phyloP scores from a whole-genome alignment of 169 alveolate species.

The Cryptosporidium felis region DNA sequence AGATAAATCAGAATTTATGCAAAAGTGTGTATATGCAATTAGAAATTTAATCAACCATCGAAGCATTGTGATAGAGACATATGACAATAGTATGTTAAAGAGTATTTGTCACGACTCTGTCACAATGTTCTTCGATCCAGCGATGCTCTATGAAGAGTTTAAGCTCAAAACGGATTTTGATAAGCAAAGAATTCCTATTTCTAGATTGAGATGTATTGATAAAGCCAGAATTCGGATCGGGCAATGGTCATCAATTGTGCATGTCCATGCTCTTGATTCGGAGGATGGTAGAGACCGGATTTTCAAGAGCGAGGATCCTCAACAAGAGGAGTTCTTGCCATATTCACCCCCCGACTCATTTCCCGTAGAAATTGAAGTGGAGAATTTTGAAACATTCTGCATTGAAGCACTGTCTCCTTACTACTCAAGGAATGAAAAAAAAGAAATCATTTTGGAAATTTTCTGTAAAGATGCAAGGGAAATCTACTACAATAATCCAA shows the following conservation, averaged over 20 bases:
- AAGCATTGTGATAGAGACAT: constrained; percentile 15
- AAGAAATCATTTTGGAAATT: neutral
- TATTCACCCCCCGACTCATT: constrained; percentile 47
- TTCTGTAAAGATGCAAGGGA: constrained; percentile 57
- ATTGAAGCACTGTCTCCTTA: neutral
- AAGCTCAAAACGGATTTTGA: constrained; percentile 17
- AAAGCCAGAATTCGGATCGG: constrained; percentile 49
- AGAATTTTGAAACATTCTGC: constrained; percentile 21
- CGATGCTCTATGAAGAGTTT: constrained; percentile 57
- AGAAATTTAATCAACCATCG: constrained; percentile 20
- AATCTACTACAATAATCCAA: constrained; percentile 31
- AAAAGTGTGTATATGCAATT: constrained; percentile 10
- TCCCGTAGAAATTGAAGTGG: constrained; percentile 36
- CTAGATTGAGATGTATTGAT: constrained; percentile 49
- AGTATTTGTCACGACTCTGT: constrained; percentile 56
- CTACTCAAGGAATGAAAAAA: constrained; percentile 42
- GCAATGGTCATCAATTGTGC: constrained; percentile 69
- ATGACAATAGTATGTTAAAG: constrained; percentile 20
- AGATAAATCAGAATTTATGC: constrained; percentile 24
- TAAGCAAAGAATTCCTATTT: constrained; percentile 36
- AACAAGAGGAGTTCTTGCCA: constrained; percentile 7
- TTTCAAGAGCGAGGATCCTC: neutral
- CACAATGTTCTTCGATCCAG: constrained; percentile 45
- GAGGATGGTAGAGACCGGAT: constrained; percentile 66
- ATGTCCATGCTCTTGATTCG: constrained; percentile 59